A percentile compares a stretch with the other conserved stretches of the same genome.
phyloP scores from a whole-genome alignment of 2,329 filamentous ascomycete genomes.

The Fusarium nurragi region DNA sequence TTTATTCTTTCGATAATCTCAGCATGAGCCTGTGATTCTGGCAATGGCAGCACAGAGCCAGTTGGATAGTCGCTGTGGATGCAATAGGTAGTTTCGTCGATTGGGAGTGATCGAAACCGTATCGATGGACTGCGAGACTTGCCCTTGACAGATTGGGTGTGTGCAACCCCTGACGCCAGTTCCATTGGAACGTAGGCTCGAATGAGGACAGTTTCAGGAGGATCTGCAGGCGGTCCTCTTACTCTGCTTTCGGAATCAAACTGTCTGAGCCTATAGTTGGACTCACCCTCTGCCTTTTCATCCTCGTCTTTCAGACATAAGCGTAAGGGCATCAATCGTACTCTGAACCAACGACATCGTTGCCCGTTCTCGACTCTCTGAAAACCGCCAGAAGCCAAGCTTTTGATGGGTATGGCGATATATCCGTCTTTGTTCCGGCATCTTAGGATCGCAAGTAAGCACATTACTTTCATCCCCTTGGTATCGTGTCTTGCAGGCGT shows the following conservation, averaged over 20 bases:
- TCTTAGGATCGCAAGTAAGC: background rate
- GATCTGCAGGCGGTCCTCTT: slow-evolving; percentile 15
- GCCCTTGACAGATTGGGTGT: background rate
- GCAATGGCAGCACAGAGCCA: background rate
- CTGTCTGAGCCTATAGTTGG: background rate
- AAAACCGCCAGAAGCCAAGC: background rate
- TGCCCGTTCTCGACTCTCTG: slow-evolving; percentile 16
- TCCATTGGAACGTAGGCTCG: slow-evolving; percentile 12
- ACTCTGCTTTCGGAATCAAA: slow-evolving; percentile 6
- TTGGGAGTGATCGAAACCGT: slow-evolving; percentile 4
- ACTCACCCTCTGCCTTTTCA: background rate
- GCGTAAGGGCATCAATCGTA: slow-evolving; percentile 9
- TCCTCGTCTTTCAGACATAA: background rate
- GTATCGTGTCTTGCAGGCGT: background rate
- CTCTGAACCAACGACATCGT: slow-evolving; percentile 13
- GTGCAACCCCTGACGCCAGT: background rate
- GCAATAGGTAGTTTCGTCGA: background rate
- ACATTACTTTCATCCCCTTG: slow-evolving; percentile 15
- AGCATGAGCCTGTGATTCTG: background rate
- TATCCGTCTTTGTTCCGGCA: slow-evolving; percentile 20
- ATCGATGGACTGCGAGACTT: background rate
- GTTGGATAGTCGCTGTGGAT: background rate
- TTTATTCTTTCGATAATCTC: background rate
- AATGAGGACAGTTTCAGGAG: slow-evolving; percentile 3
- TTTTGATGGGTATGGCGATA: slow-evolving; percentile 14